phyloP scores from a whole-genome alignment of 768 basidiomycete genomes.

The Phylloporus rhodoxanthus region DNA sequence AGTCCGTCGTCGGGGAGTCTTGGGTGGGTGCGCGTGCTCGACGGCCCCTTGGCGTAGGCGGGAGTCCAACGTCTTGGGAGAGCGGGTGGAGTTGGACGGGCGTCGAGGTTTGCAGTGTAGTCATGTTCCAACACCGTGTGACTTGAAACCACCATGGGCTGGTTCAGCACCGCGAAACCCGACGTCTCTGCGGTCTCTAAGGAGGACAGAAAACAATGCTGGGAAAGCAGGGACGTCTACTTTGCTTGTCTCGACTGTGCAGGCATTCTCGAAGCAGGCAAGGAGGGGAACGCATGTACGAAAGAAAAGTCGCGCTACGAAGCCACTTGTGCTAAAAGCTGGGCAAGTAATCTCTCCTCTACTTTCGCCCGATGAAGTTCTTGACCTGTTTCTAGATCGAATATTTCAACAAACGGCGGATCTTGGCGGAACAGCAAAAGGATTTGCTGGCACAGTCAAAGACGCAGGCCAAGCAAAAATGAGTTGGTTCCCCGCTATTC shows the following conservation, averaged over 20 bases:
- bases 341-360: conserved; percentile 51
- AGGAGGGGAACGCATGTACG: conserved; percentile 57
- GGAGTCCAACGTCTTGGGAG: conserved; percentile 48
- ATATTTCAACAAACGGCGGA: conserved; percentile 89
- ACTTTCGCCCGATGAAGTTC: not conserved
- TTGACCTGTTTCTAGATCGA: conserved; percentile 55
- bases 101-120: conserved; percentile 33
- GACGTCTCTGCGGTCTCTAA: conserved; percentile 43
- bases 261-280: conserved; percentile 68
- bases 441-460: conserved; percentile 51
- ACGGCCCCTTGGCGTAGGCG: conserved; percentile 38
- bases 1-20: conserved; percentile 23
- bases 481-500: not conserved
- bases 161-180: conserved; percentile 34
- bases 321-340: conserved; percentile 77
- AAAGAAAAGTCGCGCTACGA: conserved; percentile 58
- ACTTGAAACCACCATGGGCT: conserved; percentile 19
- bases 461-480: conserved; percentile 27
- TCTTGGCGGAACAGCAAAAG: conserved; percentile 76
- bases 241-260: conserved; percentile 75
- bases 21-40: conserved; percentile 37
- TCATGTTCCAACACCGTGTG: conserved; percentile 12
- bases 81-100: conserved; percentile 72
- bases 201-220: conserved; percentile 74
- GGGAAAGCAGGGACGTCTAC: conserved; percentile 79